Percentiles rank a stretch among this genome's conserved stretches.
Evolutionary conservation across 2,329 filamentous ascomycete species (phyloP).

Genomic region (Neobulgaria alba): DNA sequence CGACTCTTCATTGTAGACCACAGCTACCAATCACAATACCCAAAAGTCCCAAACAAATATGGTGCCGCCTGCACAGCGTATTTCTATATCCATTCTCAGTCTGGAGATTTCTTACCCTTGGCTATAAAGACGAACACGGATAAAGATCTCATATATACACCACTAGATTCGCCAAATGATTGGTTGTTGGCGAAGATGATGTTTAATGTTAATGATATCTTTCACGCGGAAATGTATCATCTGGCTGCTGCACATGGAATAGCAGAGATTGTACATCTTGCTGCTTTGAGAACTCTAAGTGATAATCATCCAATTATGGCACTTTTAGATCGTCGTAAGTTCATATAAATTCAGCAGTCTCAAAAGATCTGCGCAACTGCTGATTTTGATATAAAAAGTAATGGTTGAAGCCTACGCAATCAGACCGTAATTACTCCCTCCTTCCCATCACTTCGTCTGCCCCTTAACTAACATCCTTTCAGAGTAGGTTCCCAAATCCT

Average conservation of each 20-base stretch:
- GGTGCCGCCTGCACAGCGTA: slow-evolving; percentile 37
- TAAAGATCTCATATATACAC: slow-evolving; percentile 37
- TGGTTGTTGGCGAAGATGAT: slow-evolving; percentile 44
- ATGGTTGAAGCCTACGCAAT: slow-evolving; percentile 11
- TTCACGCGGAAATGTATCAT: slow-evolving; percentile 36
- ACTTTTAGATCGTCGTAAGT: slow-evolving; percentile 8
- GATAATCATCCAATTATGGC: slow-evolving; percentile 35
- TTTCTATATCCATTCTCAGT: slow-evolving; percentile 36
- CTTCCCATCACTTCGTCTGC: no score
- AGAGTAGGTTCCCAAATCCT: slow-evolving; percentile 7
- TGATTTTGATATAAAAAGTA: slow-evolving; percentile 2
- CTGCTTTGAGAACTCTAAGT: slow-evolving; percentile 38
- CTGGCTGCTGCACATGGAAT: slow-evolving; percentile 36
- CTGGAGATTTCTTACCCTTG: slow-evolving; percentile 38
- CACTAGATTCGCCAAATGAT: slow-evolving; percentile 35
- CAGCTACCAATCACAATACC: slow-evolving; percentile 28
- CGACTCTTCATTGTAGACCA: slow-evolving; percentile 38
- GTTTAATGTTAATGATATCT: slow-evolving; percentile 41
- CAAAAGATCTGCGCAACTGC: slow-evolving; percentile 1
- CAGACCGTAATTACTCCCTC: slow-evolving; percentile 3
- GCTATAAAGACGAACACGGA: slow-evolving; percentile 39
- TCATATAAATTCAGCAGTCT: no score
- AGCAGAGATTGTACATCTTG: slow-evolving; percentile 35
- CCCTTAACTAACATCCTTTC: no score
- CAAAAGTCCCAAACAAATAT: slow-evolving; percentile 27